Evolutionary conservation across 805 yeast genomes (phyloP).

Genomic region (Saccharomycopsis vini): DNA sequence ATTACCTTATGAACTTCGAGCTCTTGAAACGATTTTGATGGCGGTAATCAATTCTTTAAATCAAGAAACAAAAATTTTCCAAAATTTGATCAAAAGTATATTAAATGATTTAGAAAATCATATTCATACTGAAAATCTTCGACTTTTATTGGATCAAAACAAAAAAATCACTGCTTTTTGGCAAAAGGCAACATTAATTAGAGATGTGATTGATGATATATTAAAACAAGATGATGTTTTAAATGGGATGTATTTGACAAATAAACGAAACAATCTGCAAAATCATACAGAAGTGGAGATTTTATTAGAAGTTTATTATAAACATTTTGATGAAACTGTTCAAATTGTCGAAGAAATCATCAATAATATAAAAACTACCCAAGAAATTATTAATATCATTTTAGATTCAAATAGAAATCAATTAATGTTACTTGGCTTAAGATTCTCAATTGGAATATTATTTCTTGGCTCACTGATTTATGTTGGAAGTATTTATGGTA

Average conservation of each 20-base stretch:
- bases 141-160: conserved; percentile 64
- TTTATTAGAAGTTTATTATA: conserved; percentile 80
- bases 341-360: conserved; percentile 81
- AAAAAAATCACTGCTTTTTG: conserved; percentile 63
- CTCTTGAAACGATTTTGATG: conserved; percentile 72
- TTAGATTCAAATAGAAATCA: conserved; percentile 87
- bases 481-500: conserved; percentile 82
- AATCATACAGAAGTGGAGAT: conserved; percentile 74
- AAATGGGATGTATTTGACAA: conserved; percentile 60
- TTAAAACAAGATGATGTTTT: conserved; percentile 83
- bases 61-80: conserved; percentile 57
- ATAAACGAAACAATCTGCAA: conserved; percentile 19
- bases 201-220: conserved; percentile 75
- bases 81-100: conserved; percentile 50
- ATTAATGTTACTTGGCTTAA: conserved; percentile 76
- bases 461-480: conserved; percentile 82
- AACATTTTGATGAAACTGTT: conserved; percentile 87
- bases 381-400: conserved; percentile 86
- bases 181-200: conserved; percentile 66
- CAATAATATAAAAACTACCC: conserved; percentile 81
- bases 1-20: conserved; percentile 63
- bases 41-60: conserved; percentile 76
- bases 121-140: conserved; percentile 65
- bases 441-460: conserved; percentile 73
- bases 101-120: conserved; percentile 67